phyloP scores from a whole-genome alignment of 306 rosid species.

The Malus fusca region DNA sequence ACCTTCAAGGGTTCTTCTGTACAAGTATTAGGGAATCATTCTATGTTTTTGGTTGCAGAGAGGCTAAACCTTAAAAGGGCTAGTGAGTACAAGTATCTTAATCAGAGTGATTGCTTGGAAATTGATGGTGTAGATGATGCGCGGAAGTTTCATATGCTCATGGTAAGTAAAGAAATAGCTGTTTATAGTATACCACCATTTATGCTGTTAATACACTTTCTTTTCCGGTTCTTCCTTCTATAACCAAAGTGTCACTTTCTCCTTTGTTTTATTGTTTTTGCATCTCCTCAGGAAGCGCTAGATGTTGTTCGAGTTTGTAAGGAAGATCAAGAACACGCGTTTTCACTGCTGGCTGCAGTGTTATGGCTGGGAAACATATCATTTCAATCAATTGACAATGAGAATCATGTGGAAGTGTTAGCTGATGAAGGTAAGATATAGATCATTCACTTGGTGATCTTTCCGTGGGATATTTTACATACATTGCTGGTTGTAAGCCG shows the following conservation, averaged over 20 bases:
- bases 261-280: conserved; percentile 8
- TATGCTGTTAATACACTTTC: neutral
- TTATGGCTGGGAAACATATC: conserved; percentile 95
- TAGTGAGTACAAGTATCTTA: conserved; percentile 78
- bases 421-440: conserved; percentile 68
- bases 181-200: conserved; percentile 19
- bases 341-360: conserved; percentile 64
- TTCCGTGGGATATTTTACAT: conserved; percentile 7
- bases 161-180: conserved; percentile 42
- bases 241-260: conserved; percentile 5
- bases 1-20: neutral
- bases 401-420: conserved; percentile 66
- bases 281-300: conserved; percentile 58
- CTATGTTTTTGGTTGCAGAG: conserved; percentile 43
- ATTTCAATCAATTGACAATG: conserved; percentile 54
- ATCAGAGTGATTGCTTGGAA: conserved; percentile 69
- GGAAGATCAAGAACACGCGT: conserved; percentile 70
- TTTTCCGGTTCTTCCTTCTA: conserved; percentile 17
- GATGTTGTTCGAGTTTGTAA: conserved; percentile 45
- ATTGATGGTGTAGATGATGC: conserved; percentile 73
- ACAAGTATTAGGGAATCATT: neutral
- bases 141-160: conserved; percentile 45
- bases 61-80: conserved; percentile 62
- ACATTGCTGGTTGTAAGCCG: conserved; percentile 3
- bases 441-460: neutral